Evolutionary conservation across 768 basidiomycete species (phyloP).

Genomic region (Mycena haematopus): DNA sequence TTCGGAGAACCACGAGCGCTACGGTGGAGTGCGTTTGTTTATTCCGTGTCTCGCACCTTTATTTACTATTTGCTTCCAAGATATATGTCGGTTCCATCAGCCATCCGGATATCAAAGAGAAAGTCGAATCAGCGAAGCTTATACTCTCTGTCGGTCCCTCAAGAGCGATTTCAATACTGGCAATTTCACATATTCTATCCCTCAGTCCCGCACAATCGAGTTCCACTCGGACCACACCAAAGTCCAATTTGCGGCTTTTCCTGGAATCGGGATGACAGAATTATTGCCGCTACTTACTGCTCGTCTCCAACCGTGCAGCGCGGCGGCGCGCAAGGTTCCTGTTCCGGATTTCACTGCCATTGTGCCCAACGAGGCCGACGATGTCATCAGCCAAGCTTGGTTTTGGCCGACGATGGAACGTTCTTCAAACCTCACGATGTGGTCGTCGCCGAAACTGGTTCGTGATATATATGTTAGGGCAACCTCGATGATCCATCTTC

Average conservation of each 20-base stretch:
- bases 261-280: slow-evolving; percentile 75
- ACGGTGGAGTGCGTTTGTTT: slow-evolving; percentile 71
- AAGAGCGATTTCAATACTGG: slow-evolving; percentile 90
- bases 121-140: slow-evolving; percentile 76
- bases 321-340: slow-evolving; percentile 45
- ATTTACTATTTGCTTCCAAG: slow-evolving; percentile 40
- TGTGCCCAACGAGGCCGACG: slow-evolving; percentile 56
- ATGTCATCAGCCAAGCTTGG: slow-evolving; percentile 75
- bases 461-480: too few relatives aligned
- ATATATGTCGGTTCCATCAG: slow-evolving; percentile 80
- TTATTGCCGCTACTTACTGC: slow-evolving; percentile 76
- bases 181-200: slow-evolving; percentile 80
- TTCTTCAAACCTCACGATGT: slow-evolving; percentile 81
- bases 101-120: slow-evolving; percentile 68
- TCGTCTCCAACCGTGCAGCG: slow-evolving; percentile 51
- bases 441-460: slow-evolving; percentile 87
- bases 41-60: slow-evolving; percentile 1
- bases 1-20: slow-evolving; percentile 72
- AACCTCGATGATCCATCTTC: not conserved
- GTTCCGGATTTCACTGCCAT: slow-evolving; percentile 53
- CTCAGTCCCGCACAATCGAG: slow-evolving; percentile 65
- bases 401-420: slow-evolving; percentile 82
- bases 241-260: slow-evolving; percentile 68
- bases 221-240: slow-evolving; percentile 77
- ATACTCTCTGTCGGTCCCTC: slow-evolving; percentile 76